A percentile compares a stretch with the other conserved stretches of the same genome.
These are phyloP conservation scores for Polytrichum formosum DNA, from an alignment of 225 moss, liverwort and hornwort genomes.

Conservation along the genomic window DNA sequence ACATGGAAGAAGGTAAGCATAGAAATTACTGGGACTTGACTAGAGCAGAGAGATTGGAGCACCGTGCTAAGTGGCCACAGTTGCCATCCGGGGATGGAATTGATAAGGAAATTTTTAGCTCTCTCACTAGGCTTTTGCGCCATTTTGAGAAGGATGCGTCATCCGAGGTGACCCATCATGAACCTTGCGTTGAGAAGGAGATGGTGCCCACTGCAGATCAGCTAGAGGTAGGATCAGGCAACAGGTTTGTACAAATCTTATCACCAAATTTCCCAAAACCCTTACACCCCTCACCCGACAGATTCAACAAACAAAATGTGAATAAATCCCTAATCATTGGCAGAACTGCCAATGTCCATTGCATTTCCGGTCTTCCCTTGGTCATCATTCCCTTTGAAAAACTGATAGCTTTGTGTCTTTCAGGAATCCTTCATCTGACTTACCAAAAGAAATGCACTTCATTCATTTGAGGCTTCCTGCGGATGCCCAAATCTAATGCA, in stretches of 20 bases:
- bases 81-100: conserved; percentile 44
- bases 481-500: no score
- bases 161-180: background rate
- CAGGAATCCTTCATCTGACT: no score
- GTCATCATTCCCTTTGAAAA: no score
- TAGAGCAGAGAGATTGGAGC: conserved; percentile 20
- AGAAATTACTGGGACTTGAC: conserved; percentile 51
- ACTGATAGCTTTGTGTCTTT: no score
- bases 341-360: no score
- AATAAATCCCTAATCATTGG: no score
- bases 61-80: conserved; percentile 35
- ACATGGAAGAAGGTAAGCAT: conserved; percentile 32
- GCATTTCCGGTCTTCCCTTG: no score
- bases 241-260: conserved; percentile 12
- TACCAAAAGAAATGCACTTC: no score
- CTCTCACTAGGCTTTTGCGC: conserved; percentile 18
- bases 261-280: background rate
- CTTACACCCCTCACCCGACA: no score
- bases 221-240: background rate
- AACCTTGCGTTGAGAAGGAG: conserved; percentile 1
- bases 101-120: conserved; percentile 38
- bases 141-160: conserved; percentile 19
- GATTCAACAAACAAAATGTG: no score
- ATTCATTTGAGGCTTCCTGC: no score
- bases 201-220: background rate